A percentile compares a stretch with the other conserved stretches of the same genome.
phyloP scores from a whole-genome alignment of 164 flowering plant species.

The Nymphaea colorata region DNA sequence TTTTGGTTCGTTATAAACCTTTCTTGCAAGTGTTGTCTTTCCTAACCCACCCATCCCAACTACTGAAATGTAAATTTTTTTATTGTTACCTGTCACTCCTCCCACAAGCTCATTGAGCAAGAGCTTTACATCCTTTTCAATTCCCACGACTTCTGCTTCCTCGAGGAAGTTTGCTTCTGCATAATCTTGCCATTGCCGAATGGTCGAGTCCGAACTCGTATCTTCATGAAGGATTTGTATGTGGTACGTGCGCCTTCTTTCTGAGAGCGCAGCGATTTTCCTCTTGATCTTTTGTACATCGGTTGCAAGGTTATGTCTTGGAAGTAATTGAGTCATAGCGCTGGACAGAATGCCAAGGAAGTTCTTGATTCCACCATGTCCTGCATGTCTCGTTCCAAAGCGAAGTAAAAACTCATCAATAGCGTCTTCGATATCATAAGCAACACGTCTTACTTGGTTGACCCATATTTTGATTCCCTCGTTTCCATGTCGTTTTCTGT shows the following conservation, averaged over 20 bases:
- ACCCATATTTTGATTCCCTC: constrained; percentile 8
- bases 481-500: background rate
- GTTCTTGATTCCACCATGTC: background rate
- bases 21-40: background rate
- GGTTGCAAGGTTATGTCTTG: background rate
- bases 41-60: background rate
- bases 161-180: background rate
- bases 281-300: constrained; percentile 2
- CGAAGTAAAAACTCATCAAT: constrained; percentile 7
- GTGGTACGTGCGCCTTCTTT: background rate
- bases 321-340: background rate
- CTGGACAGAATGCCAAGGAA: background rate
- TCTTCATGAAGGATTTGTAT: background rate
- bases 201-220: background rate
- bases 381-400: background rate
- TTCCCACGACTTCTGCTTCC: background rate
- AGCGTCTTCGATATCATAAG: constrained; percentile 9
- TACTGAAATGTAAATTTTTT: background rate
- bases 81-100: background rate
- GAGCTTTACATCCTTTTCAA: background rate
- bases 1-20: background rate
- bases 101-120: background rate
- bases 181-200: background rate
- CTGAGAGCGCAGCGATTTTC: background rate
- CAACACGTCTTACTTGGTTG: constrained; percentile 10